Conservation (phyloP, 2,329 filamentous ascomycete genomes). For the Ascocoryne sarcoides region DNA sequence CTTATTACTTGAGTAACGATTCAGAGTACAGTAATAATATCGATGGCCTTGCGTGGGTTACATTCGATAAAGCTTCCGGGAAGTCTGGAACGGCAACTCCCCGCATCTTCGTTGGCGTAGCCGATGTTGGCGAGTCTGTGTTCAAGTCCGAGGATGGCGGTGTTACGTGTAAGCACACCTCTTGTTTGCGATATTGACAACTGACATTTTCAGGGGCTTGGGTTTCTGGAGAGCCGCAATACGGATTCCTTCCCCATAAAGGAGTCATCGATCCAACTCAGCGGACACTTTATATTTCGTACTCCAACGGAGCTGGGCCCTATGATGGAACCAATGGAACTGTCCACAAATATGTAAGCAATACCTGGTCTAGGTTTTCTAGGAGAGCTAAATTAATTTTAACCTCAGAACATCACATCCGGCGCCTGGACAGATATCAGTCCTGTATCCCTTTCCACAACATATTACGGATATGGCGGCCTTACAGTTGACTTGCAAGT, state of each 20-base stretch:
- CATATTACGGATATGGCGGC: constrained; percentile 45
- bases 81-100: constrained; percentile 15
- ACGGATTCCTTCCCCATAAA: constrained; percentile 19
- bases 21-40: constrained; percentile 12
- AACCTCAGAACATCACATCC: constrained; percentile 30
- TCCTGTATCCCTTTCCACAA: constrained; percentile 33
- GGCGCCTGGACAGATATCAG: constrained; percentile 48
- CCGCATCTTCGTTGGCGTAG: constrained; percentile 20
- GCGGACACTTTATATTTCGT: constrained; percentile 46
- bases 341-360: constrained; percentile 40
- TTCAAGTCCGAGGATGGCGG: constrained; percentile 21
- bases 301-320: constrained; percentile 46
- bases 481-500: constrained; percentile 44
- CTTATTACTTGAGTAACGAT: constrained; percentile 12
- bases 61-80: constrained; percentile 17
- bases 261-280: constrained; percentile 30
- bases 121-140: constrained; percentile 17
- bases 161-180: constrained; percentile 14
- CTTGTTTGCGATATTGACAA: neutral
- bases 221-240: constrained; percentile 18
- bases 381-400: too few species aligned
- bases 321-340: constrained; percentile 47
- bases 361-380: too few species aligned
- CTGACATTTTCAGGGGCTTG: constrained; percentile 15
- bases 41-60: constrained; percentile 19